Conservation (phyloP, 495 filamentous ascomycete species). For the Neurospora sp. region DNA sequence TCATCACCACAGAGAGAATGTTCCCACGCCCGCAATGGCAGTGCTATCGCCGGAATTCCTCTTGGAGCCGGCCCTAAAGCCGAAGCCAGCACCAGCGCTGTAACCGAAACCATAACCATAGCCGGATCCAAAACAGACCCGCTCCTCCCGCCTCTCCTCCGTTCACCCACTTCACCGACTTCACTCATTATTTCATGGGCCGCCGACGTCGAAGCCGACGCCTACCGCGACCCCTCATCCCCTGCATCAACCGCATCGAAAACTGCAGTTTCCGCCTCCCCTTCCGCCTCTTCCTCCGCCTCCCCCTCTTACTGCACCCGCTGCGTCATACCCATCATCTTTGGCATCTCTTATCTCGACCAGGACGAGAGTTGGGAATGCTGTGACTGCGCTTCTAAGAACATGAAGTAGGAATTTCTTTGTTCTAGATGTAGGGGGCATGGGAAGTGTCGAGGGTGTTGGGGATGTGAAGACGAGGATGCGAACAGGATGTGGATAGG, state of each 20-base stretch:
- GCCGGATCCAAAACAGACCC: not conserved
- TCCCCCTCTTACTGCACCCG: not conserved
- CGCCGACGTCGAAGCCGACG: not conserved
- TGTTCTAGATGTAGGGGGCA: slow-evolving; percentile 4
- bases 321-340: not conserved
- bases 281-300: not conserved
- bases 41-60: not conserved
- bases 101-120: not conserved
- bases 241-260: not conserved
- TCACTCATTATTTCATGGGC: not conserved
- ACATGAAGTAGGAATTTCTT: slow-evolving; percentile 1
- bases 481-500: not conserved
- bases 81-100: not conserved
- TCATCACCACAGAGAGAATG: not conserved
- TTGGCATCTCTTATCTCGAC: not conserved
- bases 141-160: not conserved
- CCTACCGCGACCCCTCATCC: not conserved
- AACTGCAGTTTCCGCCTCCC: not conserved
- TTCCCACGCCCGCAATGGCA: not conserved
- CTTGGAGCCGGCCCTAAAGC: not conserved
- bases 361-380: slow-evolving; percentile 4
- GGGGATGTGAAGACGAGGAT: not conserved
- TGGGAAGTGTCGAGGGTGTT: not conserved
- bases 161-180: not conserved
- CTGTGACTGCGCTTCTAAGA: slow-evolving; percentile 1